Base-by-base conservation (phyloP, 441 rosid genomes). In the Gossypium aridum region DNA sequence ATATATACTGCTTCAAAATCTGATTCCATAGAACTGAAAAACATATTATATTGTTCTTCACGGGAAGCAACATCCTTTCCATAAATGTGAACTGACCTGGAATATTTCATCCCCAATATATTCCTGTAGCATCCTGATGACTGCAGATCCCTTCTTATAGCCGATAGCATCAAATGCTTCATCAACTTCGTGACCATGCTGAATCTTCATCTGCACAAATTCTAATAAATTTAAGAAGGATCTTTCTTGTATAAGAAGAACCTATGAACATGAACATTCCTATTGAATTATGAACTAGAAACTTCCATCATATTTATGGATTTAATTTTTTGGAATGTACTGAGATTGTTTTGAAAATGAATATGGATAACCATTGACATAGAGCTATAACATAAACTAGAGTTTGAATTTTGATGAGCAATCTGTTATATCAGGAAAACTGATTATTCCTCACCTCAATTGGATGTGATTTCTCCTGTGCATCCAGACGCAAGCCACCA, bases 151-250 rank as follows among this genome's bases (percentile, higher is more conserved):
- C 83, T 96, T 96, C 74, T 80, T 81, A 77, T 96, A 96, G 83
- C 99, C 92, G 77, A 96, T 93, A 7, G 96, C 91, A 83, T 96
- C 98, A 82, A 96, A 96, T 75, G 90, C 91, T 80, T 96, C 99
- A 76, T 91, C 92, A 56, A 93, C 85, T 78, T 91, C 95, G 78
- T 86, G 80, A 79, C 92, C 97, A 78, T 92, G 97, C 77, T 91
- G 88, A 73, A 96, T 80, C 71, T 93, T 98, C 76, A 93, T 97
- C 98, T 93, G 62, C 1, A 70, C 1, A 28, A 12, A 53, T 4
- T 43, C 17, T 45, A 16, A 39, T 10, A 28, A 2, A 53, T 54
- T 49, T 34, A 28, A 51, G 69, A 8, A 64, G 25, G 53, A 39
- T 39, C 19, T 64, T 39, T 25, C 69, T 4, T 10, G 8, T 64